Conservation (phyloP, 768 basidiomycete genomes). For the Panellus pusillus region DNA sequence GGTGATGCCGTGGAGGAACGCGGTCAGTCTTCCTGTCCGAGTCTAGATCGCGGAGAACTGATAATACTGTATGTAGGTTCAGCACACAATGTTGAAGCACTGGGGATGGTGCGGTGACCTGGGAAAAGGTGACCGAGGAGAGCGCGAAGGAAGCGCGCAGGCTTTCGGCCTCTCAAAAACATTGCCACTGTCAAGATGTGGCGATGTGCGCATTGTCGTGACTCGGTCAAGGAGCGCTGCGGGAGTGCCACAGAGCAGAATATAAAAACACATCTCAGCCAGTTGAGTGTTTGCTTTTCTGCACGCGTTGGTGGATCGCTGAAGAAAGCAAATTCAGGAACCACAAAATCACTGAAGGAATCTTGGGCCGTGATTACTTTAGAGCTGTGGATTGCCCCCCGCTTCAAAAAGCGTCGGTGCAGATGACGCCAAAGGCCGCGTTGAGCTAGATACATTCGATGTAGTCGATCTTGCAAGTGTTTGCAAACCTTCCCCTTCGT, state of each 20-base stretch:
- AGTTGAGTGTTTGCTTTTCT: not conserved
- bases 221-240: constrained; percentile 24
- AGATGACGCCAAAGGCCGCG: constrained; percentile 10
- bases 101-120: constrained; percentile 28
- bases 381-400: constrained; percentile 7
- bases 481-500: not conserved
- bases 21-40: constrained; percentile 25
- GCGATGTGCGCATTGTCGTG: constrained; percentile 31
- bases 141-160: constrained; percentile 24
- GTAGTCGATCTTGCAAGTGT: too few relatives aligned
- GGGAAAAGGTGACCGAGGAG: constrained; percentile 28
- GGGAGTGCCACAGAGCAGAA: constrained; percentile 23
- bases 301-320: too few relatives aligned
- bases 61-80: constrained; percentile 25
- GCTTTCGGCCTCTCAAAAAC: constrained; percentile 17
- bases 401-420: not conserved
- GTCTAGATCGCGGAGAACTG: not conserved
- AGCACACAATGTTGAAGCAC: constrained; percentile 32
- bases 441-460: not conserved
- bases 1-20: constrained; percentile 34
- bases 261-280: constrained; percentile 2
- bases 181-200: constrained; percentile 18
- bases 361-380: constrained; percentile 6
- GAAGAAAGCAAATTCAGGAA: not conserved
- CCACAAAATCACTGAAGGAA: not conserved